These are phyloP conservation scores for Priceomyces haplophilus DNA, from an alignment of 805 yeast species.

Conservation along the genomic window DNA sequence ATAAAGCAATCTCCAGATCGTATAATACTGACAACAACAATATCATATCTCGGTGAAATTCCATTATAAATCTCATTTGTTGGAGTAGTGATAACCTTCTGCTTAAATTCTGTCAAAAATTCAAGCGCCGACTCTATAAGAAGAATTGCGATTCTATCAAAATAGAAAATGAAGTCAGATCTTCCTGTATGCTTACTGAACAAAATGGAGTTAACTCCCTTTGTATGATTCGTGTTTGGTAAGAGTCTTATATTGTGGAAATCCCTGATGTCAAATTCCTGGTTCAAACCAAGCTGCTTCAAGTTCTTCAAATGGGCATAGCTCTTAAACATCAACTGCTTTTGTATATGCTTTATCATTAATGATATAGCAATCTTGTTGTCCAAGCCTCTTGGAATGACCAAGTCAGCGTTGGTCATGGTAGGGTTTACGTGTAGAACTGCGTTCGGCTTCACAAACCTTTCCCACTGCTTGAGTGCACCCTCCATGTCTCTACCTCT, in stretches of 20 bases:
- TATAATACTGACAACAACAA: constrained; percentile 74
- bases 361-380: constrained; percentile 76
- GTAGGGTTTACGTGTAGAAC: constrained; percentile 73
- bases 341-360: constrained; percentile 74
- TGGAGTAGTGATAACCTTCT: constrained; percentile 27
- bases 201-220: constrained; percentile 69
- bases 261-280: constrained; percentile 27
- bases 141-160: constrained; percentile 75
- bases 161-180: constrained; percentile 81
- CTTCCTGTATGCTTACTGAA: constrained; percentile 53
- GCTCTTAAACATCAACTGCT: constrained; percentile 66
- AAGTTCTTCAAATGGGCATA: constrained; percentile 63
- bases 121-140: constrained; percentile 70
- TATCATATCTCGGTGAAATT: constrained; percentile 46
- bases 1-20: constrained; percentile 93
- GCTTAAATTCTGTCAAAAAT: constrained; percentile 39
- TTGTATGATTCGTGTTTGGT: constrained; percentile 60
- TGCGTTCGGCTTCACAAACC: constrained; percentile 89
- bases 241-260: constrained; percentile 34
- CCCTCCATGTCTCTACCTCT: constrained; percentile 85
- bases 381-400: constrained; percentile 89
- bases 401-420: constrained; percentile 74
- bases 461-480: constrained; percentile 84
- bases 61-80: constrained; percentile 24
- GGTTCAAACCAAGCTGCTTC: constrained; percentile 49